Percentiles rank a stretch among this genome's conserved stretches.
Conservation (phyloP, 805 yeast genomes). For the Nakazawaea wickerhamii region DNA sequence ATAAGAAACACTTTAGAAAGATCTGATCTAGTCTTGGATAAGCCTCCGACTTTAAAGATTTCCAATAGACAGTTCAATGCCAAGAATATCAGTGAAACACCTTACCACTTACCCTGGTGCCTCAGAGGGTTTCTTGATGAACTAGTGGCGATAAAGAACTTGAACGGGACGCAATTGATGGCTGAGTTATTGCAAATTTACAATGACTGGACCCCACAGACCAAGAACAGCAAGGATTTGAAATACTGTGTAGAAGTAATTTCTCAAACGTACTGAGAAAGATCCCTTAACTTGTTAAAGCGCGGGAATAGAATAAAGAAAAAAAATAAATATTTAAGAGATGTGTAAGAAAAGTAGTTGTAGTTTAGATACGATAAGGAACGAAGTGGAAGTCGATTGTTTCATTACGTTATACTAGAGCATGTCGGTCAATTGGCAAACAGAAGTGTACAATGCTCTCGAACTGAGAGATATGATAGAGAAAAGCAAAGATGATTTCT, state of each 20-base stretch:
- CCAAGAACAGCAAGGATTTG: constrained; percentile 73
- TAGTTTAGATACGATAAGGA: too few relatives aligned
- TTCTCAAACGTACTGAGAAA: constrained; percentile 5
- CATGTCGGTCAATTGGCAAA: constrained; percentile 9
- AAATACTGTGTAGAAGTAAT: constrained; percentile 44
- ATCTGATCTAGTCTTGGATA: constrained; percentile 43
- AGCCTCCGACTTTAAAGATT: constrained; percentile 36
- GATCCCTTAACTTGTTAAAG: background rate
- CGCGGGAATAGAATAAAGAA: background rate
- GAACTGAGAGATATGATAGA: constrained; percentile 7
- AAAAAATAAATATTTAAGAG: background rate
- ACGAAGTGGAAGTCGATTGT: background rate
- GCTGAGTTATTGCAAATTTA: constrained; percentile 48
- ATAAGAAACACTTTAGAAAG: constrained; percentile 72
- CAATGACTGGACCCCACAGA: constrained; percentile 77
- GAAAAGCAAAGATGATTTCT: constrained; percentile 6
- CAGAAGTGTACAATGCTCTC: background rate
- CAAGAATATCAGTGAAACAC: constrained; percentile 63
- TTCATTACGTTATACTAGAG: background rate
- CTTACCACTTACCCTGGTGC: constrained; percentile 90
- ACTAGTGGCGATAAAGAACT: constrained; percentile 34
- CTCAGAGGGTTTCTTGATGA: constrained; percentile 79
- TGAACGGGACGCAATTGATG: constrained; percentile 47
- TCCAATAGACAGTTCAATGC: constrained; percentile 24
- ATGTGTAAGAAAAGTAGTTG: background rate